These are phyloP conservation scores for Schoenoplectus tabernaemontani DNA, from an alignment of 202 grass and related monocot genomes.

Conservation along the genomic window DNA sequence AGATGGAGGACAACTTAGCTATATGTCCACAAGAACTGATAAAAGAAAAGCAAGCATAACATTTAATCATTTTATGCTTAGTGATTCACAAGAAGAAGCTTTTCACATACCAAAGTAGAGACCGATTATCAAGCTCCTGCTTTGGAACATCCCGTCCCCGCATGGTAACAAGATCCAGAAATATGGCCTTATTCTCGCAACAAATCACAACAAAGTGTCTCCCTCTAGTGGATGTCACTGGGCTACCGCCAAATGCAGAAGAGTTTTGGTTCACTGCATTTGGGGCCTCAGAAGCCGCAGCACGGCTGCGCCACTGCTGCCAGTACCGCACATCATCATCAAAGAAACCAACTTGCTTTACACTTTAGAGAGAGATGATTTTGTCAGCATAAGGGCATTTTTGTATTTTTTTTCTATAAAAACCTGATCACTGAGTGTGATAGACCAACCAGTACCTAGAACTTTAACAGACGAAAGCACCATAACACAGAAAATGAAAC, in stretches of 20 bases:
- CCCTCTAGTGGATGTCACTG: conserved; percentile 89
- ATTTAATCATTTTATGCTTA: neutral
- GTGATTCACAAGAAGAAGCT: neutral
- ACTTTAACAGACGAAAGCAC: neutral
- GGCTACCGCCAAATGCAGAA: conserved; percentile 63
- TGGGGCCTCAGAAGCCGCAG: conserved; percentile 83
- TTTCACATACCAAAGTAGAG: conserved; percentile 81
- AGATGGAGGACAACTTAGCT: neutral
- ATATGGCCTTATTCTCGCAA: conserved; percentile 98
- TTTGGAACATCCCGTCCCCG: conserved; percentile 89
- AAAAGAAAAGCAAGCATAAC: neutral
- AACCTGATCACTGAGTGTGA: neutral
- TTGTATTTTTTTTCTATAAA: neutral
- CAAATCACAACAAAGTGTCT: conserved; percentile 99
- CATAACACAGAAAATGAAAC: neutral
- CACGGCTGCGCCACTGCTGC: conserved; percentile 89
- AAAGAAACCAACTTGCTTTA: conserved; percentile 97
- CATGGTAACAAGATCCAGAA: conserved; percentile 98
- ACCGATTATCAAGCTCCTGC: conserved; percentile 95
- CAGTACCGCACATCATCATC: conserved; percentile 94
- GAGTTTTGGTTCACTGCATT: conserved; percentile 72
- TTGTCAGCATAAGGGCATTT: neutral
- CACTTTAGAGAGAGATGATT: conserved; percentile 56
- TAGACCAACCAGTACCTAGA: neutral
- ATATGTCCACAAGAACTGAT: neutral